Evolutionary conservation across 371 early-diverging fungal species (phyloP).

Genomic region (Syncephalis fuscata): DNA sequence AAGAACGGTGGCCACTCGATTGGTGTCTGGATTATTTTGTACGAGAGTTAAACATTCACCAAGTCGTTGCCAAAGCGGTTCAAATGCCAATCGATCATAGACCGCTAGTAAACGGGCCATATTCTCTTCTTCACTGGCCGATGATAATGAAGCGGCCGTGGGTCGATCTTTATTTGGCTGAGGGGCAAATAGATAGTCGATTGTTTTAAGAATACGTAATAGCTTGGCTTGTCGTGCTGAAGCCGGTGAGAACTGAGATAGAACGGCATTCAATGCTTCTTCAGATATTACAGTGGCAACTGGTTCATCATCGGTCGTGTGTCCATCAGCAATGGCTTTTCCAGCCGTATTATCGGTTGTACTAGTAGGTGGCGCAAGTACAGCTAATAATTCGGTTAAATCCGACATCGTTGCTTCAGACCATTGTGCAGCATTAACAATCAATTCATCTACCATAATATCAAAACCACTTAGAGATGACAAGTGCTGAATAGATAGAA

Average conservation of each 20-base stretch:
- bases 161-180: slow-evolving; percentile 7
- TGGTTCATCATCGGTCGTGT: too few relatives aligned
- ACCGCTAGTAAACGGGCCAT: slow-evolving; percentile 25
- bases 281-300: too few relatives aligned
- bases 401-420: slow-evolving; percentile 20
- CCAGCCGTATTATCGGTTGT: slow-evolving; percentile 10
- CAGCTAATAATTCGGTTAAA: slow-evolving; percentile 35
- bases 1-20: slow-evolving; percentile 82
- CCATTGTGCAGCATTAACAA: slow-evolving; percentile 24
- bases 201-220: slow-evolving; percentile 81
- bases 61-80: slow-evolving; percentile 63
- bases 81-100: slow-evolving; percentile 53
- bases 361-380: slow-evolving; percentile 28
- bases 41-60: slow-evolving; percentile 57
- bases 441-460: slow-evolving; percentile 61
- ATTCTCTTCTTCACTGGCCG: slow-evolving; percentile 25
- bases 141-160: background rate
- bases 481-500: slow-evolving; percentile 77
- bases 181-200: slow-evolving; percentile 65
- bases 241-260: slow-evolving; percentile 62
- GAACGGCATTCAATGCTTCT: background rate
- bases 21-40: slow-evolving; percentile 56
- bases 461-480: slow-evolving; percentile 53
- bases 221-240: slow-evolving; percentile 83
- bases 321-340: slow-evolving; percentile 41